A percentile compares a stretch with the other conserved stretches of the same genome.
Evolutionary conservation across 352 stramenopile genomes (phyloP).

Genomic region (Phytophthora sansomeana): DNA sequence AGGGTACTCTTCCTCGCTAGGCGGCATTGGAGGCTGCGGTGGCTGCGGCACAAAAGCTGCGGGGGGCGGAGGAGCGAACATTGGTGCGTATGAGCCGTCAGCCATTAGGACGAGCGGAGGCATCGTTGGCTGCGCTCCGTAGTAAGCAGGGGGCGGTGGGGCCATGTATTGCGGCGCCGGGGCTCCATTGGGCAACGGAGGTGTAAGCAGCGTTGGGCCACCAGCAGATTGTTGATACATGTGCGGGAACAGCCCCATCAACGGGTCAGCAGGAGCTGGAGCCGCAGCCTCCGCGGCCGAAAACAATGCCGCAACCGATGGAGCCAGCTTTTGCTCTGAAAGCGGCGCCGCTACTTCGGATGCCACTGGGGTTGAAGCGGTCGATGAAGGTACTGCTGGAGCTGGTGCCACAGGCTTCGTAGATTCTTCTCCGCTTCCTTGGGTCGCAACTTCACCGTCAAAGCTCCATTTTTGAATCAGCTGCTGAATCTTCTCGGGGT

Average conservation of each 20-base stretch:
- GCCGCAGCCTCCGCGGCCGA: constrained; percentile 33
- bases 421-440: constrained; percentile 11
- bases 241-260: constrained; percentile 65
- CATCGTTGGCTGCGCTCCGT: constrained; percentile 25
- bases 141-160: constrained; percentile 30
- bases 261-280: constrained; percentile 20
- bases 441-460: constrained; percentile 34
- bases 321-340: constrained; percentile 37
- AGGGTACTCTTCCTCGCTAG: constrained; percentile 42
- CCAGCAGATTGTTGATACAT: constrained; percentile 44
- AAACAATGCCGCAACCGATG: constrained; percentile 57
- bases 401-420: constrained; percentile 1
- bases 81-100: constrained; percentile 43
- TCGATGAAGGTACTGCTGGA: constrained; percentile 1
- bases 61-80: constrained; percentile 29
- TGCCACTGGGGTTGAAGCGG: constrained; percentile 12
- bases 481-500: constrained; percentile 68
- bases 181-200: constrained; percentile 30
- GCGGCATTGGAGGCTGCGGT: constrained; percentile 23
- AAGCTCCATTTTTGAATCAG: constrained; percentile 72
- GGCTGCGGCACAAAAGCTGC: constrained; percentile 16
- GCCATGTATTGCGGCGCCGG: constrained; percentile 25
- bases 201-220: constrained; percentile 38
- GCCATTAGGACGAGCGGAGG: constrained; percentile 40
- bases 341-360: constrained; percentile 6